Evolutionary conservation across 352 stramenopile species (phyloP).

Genomic region (Ophiocytium majus): DNA sequence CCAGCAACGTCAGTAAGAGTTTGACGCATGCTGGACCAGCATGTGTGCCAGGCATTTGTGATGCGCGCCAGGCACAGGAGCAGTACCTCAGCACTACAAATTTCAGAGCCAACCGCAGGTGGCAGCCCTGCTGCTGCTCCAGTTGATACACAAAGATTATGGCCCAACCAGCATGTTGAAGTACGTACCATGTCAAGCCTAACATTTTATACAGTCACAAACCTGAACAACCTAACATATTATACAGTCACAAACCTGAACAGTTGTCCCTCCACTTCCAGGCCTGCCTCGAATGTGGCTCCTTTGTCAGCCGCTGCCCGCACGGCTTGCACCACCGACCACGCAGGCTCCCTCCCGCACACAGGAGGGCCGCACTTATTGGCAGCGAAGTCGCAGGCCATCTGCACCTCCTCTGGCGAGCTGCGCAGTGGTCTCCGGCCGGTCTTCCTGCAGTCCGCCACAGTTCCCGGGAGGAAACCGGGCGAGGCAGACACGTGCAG

Average conservation of each 20-base stretch:
- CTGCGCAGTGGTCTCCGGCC: background rate
- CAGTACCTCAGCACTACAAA: no score
- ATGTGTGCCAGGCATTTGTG: no score
- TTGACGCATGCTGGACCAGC: no score
- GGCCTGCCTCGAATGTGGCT: conserved; percentile 60
- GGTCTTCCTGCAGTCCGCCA: background rate
- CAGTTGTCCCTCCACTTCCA: conserved; percentile 62
- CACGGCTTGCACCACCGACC: conserved; percentile 42
- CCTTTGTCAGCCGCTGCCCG: conserved; percentile 22
- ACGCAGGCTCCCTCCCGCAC: conserved; percentile 32
- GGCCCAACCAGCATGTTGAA: no score
- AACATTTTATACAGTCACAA: no score
- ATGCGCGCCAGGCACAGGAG: no score
- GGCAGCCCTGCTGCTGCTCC: no score
- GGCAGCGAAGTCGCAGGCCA: conserved; percentile 24
- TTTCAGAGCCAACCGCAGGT: no score
- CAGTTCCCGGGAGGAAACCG: background rate
- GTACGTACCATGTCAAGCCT: no score
- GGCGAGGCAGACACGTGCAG: background rate
- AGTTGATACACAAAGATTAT: no score
- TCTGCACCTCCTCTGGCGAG: background rate
- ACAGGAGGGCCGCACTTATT: conserved; percentile 43
- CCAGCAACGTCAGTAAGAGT: no score
- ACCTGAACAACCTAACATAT: no score
- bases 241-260: conserved; percentile 35